A percentile compares a stretch with the other conserved stretches of the same genome.
phyloP scores from a whole-genome alignment of 352 stramenopile species.

The Phytopythium boreale region DNA sequence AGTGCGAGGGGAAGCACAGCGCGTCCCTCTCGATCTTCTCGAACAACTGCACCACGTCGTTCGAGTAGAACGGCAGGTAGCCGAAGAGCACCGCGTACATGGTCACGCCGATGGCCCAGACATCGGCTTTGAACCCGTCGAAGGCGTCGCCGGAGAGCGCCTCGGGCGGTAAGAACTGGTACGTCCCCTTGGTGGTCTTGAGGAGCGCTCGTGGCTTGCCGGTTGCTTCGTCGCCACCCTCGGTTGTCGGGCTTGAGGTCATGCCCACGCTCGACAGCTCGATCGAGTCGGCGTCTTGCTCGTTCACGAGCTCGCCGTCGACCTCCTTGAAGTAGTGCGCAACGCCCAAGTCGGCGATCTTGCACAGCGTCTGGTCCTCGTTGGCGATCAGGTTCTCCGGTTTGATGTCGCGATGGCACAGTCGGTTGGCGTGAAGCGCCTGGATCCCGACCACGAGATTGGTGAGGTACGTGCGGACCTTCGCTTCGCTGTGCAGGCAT shows the following conservation, averaged over 20 bases:
- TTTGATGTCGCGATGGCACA: constrained; percentile 88
- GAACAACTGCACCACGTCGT: constrained; percentile 84
- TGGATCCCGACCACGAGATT: constrained; percentile 67
- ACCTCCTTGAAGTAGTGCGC: constrained; percentile 74
- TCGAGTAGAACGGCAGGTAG: constrained; percentile 86
- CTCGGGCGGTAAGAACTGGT: constrained; percentile 72
- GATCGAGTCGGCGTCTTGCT: constrained; percentile 43
- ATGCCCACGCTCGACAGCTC: constrained; percentile 43
- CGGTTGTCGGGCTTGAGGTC: constrained; percentile 1
- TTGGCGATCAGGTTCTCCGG: constrained; percentile 76
- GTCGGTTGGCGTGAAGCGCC: constrained; percentile 65
- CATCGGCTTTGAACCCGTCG: constrained; percentile 82
- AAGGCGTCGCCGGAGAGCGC: constrained; percentile 64
- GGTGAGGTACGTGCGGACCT: constrained; percentile 48
- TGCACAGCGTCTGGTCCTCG: constrained; percentile 57
- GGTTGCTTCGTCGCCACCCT: neutral
- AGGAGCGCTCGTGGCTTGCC: constrained; percentile 35
- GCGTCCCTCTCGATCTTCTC: constrained; percentile 83
- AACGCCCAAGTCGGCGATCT: constrained; percentile 79
- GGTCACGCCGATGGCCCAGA: constrained; percentile 91
- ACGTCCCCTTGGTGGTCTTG: constrained; percentile 73
- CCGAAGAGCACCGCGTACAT: constrained; percentile 89
- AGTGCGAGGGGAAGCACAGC: constrained; percentile 42
- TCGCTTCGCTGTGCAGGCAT: constrained; percentile 40
- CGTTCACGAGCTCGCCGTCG: constrained; percentile 42